Base-by-base conservation (phyloP, 768 basidiomycete species). In the Saitozyma podzolica region DNA sequence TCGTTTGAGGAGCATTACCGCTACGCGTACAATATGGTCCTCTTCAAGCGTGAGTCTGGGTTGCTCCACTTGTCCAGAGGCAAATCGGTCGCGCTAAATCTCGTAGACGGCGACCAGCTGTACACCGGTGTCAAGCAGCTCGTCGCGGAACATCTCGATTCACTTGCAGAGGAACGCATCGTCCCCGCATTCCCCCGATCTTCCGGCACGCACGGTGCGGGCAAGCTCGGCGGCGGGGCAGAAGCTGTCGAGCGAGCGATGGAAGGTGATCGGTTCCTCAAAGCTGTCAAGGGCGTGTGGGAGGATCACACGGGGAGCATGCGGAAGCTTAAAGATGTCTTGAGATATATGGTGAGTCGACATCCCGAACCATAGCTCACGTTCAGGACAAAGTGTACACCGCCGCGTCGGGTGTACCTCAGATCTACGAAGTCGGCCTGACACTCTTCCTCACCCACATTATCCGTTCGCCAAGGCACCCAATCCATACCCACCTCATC, bases 1-100 rank as follows among this genome's bases (percentile, higher is more conserved):
- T 90, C 89, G 19, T 94, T 89, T 69, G 91, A 98, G 78, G 93
- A 94, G 81, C 91, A 92, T 68, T 92, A 96, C 78, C 85, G 95
- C 49, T 92, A 89, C 77, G 92, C 89, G 17, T 96, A 96, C 81
- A 92, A 93, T 76, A 87, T 98, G 85, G 93, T 96, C 6, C 84
- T 96, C 5, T 85, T 88, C 73, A 91, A 90, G 77, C 74, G 76
- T 78, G 53, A 60, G 74, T 66, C 56, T 41, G 9, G 39, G 2
- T 11, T 40, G 6, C 13, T 17, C n/a, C 45, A 47, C n/a, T 29
- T 2, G 29, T 29, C 5, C 29, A 40, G 45, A 29, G 39, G 2
- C 54, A 52, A 19, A 19, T 41, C 6, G 10, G 59, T 50, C 11
- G 40, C 37, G 37, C 2, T 16, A 8, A 52, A 50, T 3, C 5